A percentile compares a stretch with the other conserved stretches of the same genome.
Evolutionary conservation across 495 filamentous ascomycete genomes (phyloP).

Genomic region (Penicillium ochrochloron): DNA sequence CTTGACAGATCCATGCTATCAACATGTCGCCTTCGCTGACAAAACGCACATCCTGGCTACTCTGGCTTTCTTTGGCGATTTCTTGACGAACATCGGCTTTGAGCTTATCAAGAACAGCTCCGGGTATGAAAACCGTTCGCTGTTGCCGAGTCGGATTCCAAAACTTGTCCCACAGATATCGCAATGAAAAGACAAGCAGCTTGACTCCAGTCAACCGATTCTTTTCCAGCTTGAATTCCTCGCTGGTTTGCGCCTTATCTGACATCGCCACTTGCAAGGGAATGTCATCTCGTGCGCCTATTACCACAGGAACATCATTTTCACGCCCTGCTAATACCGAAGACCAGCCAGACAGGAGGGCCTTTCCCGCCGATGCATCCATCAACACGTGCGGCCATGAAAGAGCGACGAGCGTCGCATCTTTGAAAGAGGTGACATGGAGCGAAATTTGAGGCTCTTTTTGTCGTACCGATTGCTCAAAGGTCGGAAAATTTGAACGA

Average conservation of each 20-base stretch:
- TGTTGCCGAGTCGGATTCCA: slow-evolving; percentile 13
- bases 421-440: slow-evolving; percentile 51
- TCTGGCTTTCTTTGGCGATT: not conserved
- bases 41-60: slow-evolving; percentile 8
- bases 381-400: slow-evolving; percentile 53
- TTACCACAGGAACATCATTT: slow-evolving; percentile 22
- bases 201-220: slow-evolving; percentile 11
- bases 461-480: slow-evolving; percentile 16
- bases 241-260: not conserved
- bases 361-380: slow-evolving; percentile 47
- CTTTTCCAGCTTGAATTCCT: slow-evolving; percentile 15
- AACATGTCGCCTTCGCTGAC: slow-evolving; percentile 26
- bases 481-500: slow-evolving; percentile 18
- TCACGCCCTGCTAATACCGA: slow-evolving; percentile 25
- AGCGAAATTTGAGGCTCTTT: slow-evolving; percentile 47
- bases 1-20: slow-evolving; percentile 19
- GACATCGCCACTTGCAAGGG: slow-evolving; percentile 11
- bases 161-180: slow-evolving; percentile 22
- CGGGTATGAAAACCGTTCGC: slow-evolving; percentile 18
- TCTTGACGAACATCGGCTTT: slow-evolving; percentile 3
- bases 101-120: slow-evolving; percentile 9
- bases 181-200: slow-evolving; percentile 15
- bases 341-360: slow-evolving; percentile 26
- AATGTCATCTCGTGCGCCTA: slow-evolving; percentile 26
- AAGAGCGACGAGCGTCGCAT: slow-evolving; percentile 53